Conservation (phyloP, 2,329 filamentous ascomycete genomes). For the Uncinocarpus reesii region DNA sequence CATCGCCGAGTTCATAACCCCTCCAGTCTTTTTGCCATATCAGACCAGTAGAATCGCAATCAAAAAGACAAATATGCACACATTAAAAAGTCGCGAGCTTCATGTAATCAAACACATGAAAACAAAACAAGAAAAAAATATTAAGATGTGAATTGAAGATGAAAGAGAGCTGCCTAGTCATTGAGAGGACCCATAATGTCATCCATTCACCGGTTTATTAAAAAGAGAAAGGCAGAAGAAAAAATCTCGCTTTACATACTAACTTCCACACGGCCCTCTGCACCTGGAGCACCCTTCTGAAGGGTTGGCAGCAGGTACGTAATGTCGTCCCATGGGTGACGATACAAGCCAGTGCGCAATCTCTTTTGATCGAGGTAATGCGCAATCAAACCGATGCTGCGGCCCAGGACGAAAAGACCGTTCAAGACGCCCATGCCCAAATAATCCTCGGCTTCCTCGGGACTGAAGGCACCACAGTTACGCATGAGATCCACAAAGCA, state of each 20-base stretch:
- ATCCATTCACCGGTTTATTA: slow-evolving; percentile 8
- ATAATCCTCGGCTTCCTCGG: slow-evolving; percentile 97
- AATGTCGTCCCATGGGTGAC: slow-evolving; percentile 98
- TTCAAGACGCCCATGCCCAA: slow-evolving; percentile 98
- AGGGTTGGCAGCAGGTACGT: slow-evolving; percentile 85
- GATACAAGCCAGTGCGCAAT: slow-evolving; percentile 94
- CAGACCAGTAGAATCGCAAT: not conserved
- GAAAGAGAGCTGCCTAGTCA: not conserved
- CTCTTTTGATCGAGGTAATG: slow-evolving; percentile 99
- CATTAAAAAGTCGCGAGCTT: not conserved
- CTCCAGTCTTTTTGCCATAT: not conserved
- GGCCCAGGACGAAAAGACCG: slow-evolving; percentile 95
- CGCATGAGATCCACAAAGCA: slow-evolving; percentile 97
- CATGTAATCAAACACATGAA: too few species aligned
- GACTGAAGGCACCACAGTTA: slow-evolving; percentile 93
- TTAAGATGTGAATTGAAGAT: not conserved
- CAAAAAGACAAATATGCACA: not conserved
- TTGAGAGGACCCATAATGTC: not conserved
- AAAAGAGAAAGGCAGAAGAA: not conserved
- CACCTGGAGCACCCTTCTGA: slow-evolving; percentile 57
- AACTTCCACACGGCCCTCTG: slow-evolving; percentile 83
- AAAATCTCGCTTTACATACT: slow-evolving; percentile 46
- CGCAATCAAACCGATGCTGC: slow-evolving; percentile 96
- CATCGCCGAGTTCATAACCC: not conserved
- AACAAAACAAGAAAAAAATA: not conserved